phyloP scores from a whole-genome alignment of 148 eudicot species.

The Vaccinium darrowii region DNA sequence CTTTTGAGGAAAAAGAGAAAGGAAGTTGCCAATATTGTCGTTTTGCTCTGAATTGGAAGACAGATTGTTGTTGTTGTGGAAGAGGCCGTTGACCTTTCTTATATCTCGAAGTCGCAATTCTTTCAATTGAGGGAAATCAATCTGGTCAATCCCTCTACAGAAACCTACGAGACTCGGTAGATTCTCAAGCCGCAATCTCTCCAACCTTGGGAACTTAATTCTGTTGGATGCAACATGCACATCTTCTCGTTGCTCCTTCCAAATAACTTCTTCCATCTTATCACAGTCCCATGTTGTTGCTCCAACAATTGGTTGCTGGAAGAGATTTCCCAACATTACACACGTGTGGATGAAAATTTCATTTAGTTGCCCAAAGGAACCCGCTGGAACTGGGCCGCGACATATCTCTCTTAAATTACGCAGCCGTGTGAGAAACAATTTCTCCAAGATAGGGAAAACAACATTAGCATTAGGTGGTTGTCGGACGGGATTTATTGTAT shows the following conservation, averaged over 20 bases:
- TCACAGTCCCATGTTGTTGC: slow-evolving; percentile 11
- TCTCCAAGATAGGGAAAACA: slow-evolving; percentile 9
- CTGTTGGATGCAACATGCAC: not conserved
- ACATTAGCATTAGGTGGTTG: not conserved
- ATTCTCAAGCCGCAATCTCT: not conserved
- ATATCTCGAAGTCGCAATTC: not conserved
- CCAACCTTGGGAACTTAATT: not conserved
- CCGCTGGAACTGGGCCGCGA: not conserved
- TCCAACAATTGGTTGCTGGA: not conserved
- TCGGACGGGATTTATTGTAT: not conserved
- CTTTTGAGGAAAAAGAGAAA: not conserved
- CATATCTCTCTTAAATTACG: not conserved
- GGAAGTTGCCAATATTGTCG: not conserved
- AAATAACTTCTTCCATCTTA: slow-evolving; percentile 14
- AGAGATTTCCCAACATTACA: not conserved
- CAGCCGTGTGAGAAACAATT: slow-evolving; percentile 9
- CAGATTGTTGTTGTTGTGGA: not conserved
- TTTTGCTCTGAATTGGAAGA: not conserved
- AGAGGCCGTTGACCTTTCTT: not conserved
- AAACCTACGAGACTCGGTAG: slow-evolving; percentile 2
- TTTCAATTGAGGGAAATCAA: slow-evolving; percentile 6
- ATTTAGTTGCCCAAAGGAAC: slow-evolving; percentile 11
- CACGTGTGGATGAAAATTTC: not conserved
- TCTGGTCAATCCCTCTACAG: slow-evolving; percentile 10
- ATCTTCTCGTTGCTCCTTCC: slow-evolving; percentile 3